Evolutionary conservation across 2,329 filamentous ascomycete species (phyloP).

Genomic region (Xylariaceae sp.): DNA sequence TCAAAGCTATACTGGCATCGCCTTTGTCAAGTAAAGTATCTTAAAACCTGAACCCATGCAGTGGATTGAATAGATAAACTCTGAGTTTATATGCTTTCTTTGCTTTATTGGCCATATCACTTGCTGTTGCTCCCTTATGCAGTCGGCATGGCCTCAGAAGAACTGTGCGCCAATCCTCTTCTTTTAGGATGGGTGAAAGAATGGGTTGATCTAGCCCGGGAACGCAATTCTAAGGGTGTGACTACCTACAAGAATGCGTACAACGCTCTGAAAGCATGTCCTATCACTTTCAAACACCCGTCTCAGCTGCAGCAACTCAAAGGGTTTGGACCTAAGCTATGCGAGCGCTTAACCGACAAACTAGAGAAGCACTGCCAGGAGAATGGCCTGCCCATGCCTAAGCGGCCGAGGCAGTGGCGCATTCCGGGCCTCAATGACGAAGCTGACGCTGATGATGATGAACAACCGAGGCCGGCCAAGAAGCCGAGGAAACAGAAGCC

Average conservation of each 20-base stretch:
- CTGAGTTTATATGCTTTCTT: too few relatives aligned
- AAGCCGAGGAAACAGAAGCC: constrained; percentile 65
- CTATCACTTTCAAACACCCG: constrained; percentile 73
- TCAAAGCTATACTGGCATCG: background rate
- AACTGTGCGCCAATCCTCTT: constrained; percentile 70
- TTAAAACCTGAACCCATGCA: background rate
- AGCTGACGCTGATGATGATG: constrained; percentile 43
- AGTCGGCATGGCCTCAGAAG: constrained; percentile 32
- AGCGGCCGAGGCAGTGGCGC: constrained; percentile 56
- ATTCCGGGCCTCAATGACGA: constrained; percentile 45
- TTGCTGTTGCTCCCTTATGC: background rate
- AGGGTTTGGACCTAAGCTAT: constrained; percentile 76
- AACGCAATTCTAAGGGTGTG: constrained; percentile 73
- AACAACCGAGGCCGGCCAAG: constrained; percentile 55
- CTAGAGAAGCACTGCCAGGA: constrained; percentile 67
- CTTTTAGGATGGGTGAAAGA: constrained; percentile 78
- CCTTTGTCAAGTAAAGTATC: background rate
- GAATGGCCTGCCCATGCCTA: constrained; percentile 73
- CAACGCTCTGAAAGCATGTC: constrained; percentile 77
- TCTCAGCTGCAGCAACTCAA: constrained; percentile 75
- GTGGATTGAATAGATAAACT: background rate
- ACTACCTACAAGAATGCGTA: constrained; percentile 79
- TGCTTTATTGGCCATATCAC: constrained; percentile 8
- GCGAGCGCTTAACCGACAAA: constrained; percentile 69
- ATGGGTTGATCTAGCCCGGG: constrained; percentile 73